Conservation (phyloP, 164 flowering plant species). For the Sextonia rubra region DNA sequence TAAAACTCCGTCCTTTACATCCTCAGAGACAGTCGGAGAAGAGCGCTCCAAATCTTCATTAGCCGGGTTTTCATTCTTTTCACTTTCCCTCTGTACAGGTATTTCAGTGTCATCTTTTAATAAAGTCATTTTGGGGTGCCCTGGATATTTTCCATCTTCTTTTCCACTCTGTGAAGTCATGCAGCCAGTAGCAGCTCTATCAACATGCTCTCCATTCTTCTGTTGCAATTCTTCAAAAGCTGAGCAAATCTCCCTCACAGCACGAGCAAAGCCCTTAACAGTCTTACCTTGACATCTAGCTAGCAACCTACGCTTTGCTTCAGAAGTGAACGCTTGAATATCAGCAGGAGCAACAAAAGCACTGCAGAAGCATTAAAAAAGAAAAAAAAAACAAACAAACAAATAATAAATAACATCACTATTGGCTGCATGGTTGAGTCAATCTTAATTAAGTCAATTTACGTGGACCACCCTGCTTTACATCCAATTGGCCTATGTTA, state of each 20-base stretch:
- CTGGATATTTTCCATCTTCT: slow-evolving; percentile 10
- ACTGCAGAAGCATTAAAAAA: slow-evolving; percentile 36
- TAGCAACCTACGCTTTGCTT: slow-evolving; percentile 53
- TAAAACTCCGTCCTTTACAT: slow-evolving; percentile 26
- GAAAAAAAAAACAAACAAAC: neutral
- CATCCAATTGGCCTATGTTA: no score
- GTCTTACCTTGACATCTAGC: slow-evolving; percentile 73
- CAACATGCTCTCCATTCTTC: slow-evolving; percentile 33
- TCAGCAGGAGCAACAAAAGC: slow-evolving; percentile 95
- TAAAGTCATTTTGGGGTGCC: slow-evolving; percentile 7
- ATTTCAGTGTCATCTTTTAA: slow-evolving; percentile 23
- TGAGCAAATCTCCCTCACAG: slow-evolving; percentile 82
- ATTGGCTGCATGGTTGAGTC: neutral
- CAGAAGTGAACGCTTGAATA: slow-evolving; percentile 77
- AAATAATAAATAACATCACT: neutral
- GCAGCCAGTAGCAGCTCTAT: slow-evolving; percentile 22
- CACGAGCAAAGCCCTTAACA: slow-evolving; percentile 64
- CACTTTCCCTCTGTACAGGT: slow-evolving; percentile 17
- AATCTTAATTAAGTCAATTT: no score
- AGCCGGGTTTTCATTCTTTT: slow-evolving; percentile 17
- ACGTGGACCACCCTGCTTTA: no score
- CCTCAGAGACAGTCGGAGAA: slow-evolving; percentile 24
- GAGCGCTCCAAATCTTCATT: slow-evolving; percentile 34
- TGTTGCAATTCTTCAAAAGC: slow-evolving; percentile 64
- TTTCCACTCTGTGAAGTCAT: slow-evolving; percentile 23